Percentiles rank a stretch among this genome's conserved stretches.
Evolutionary conservation across 169 alveolate genomes (phyloP).

Genomic region (Plasmodium fragile): DNA sequence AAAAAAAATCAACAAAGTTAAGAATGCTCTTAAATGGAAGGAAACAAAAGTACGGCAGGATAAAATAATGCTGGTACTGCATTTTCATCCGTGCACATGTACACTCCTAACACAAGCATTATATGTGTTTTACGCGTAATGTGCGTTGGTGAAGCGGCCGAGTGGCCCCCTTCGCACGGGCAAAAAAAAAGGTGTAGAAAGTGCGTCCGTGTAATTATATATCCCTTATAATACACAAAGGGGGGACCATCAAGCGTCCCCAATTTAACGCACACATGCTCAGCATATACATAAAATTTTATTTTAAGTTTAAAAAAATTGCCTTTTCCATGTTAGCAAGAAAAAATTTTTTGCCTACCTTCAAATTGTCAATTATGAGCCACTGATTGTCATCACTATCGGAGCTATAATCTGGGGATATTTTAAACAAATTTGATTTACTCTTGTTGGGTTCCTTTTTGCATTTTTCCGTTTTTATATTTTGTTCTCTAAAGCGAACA

Average conservation of each 20-base stretch:
- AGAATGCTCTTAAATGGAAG: background rate
- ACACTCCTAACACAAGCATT: background rate
- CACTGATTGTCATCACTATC: slow-evolving; percentile 56
- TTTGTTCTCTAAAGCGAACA: slow-evolving; percentile 71
- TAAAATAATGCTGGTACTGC: background rate
- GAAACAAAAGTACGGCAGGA: background rate
- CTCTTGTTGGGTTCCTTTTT: slow-evolving; percentile 33
- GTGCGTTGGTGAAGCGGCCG: background rate
- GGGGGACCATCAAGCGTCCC: background rate
- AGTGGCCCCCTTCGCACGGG: background rate
- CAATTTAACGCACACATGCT: background rate
- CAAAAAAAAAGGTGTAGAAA: background rate
- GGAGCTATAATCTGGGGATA: slow-evolving; percentile 40
- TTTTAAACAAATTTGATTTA: slow-evolving; percentile 23
- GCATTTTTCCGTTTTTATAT: background rate
- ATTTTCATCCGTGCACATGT: background rate
- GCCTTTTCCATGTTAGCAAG: background rate
- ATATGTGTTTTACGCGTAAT: background rate
- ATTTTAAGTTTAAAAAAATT: background rate
- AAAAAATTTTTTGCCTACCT: slow-evolving; percentile 23
- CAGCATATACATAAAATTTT: background rate
- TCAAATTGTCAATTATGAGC: slow-evolving; percentile 74
- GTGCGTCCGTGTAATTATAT: no score
- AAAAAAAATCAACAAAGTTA: background rate
- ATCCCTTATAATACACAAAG: background rate